Base-by-base conservation (phyloP, 495 filamentous ascomycete genomes). In the Daldinia bambusicola region DNA sequence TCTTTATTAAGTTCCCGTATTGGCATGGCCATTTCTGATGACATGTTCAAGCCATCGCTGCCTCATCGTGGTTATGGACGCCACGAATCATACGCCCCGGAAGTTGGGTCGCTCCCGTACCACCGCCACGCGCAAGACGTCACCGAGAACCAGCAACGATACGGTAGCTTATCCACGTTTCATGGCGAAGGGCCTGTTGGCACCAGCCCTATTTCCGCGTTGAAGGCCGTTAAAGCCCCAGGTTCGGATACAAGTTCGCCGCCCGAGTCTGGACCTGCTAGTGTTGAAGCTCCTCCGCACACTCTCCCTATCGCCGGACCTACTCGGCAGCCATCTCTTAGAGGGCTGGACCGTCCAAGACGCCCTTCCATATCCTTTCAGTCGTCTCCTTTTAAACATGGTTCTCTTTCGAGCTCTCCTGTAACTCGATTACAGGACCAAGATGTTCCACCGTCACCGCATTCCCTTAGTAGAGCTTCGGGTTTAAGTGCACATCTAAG, bases 1-100 rank as follows among this genome's bases (percentile, higher is more conserved):
- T 89, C 94, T 4, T 79, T 98, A 18, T 76, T 99, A 37, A 97
- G 95, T 80, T 97, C 94, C n/a, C 90, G 92, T n/a, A 93, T 95
- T 75, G 81, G 82, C 12, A 94, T 97, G 88, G 93, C 93, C 14
- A 86, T 91, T 14, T 94, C 98, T 73, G 93, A 97, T 75, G 89
- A 92, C 41, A 92, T 90, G 72, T 95, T 97, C 78, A 87, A 88
- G 55, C 93, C 92, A 8, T 93, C 92, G 2, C 79, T 95, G 16
- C 76, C 79, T 4, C 76, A 74, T 62, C 76, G 77, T 67, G 77
- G 71, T 62, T 77, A 76, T 55, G 74, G 78, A 40, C 74, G 80
- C 37, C 74, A 74, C 40, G 83, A 84, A 6, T 75, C 80, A 38
- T 79, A 77, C 37, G 77, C 78, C 4, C 67, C 74, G 13, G 91